Percentiles rank a stretch among this genome's conserved stretches.
Conservation (phyloP, 163 green algal species). For the Volvox carteri region DNA sequence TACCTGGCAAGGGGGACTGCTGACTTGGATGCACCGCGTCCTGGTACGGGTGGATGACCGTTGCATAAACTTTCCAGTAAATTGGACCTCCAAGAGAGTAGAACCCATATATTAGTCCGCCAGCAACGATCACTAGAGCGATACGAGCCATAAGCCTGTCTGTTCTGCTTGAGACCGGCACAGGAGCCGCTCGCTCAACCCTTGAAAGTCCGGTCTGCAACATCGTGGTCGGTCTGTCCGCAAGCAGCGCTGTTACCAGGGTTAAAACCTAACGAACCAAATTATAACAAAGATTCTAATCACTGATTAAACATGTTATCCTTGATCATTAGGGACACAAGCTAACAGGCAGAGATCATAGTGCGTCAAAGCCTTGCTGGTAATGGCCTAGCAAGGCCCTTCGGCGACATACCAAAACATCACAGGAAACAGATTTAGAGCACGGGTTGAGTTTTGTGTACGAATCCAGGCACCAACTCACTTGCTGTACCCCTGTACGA, state of each 20-base stretch:
- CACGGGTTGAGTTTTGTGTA: too few species aligned
- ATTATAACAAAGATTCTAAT: neutral
- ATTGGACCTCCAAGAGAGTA: constrained; percentile 57
- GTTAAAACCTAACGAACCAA: neutral
- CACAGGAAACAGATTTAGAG: too few species aligned
- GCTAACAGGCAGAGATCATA: neutral
- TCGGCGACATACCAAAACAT: too few species aligned
- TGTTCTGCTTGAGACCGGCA: constrained; percentile 46
- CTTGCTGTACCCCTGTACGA: too few species aligned
- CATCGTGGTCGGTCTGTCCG: neutral
- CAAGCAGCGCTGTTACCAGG: neutral
- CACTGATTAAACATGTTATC: neutral
- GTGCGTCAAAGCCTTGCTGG: neutral
- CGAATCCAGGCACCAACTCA: too few species aligned
- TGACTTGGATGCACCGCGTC: constrained; percentile 29
- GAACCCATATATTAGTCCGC: constrained; percentile 52
- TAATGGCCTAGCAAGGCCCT: neutral
- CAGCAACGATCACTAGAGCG: constrained; percentile 56
- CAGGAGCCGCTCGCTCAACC: neutral
- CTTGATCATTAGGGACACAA: neutral
- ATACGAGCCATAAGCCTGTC: constrained; percentile 61
- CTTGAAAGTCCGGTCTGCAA: constrained; percentile 4
- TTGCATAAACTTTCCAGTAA: constrained; percentile 65
- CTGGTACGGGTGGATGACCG: constrained; percentile 62
- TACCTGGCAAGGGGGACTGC: neutral